Evolutionary conservation across 176 grass and related monocot genomes (phyloP).

Genomic region (Musa itinerans): DNA sequence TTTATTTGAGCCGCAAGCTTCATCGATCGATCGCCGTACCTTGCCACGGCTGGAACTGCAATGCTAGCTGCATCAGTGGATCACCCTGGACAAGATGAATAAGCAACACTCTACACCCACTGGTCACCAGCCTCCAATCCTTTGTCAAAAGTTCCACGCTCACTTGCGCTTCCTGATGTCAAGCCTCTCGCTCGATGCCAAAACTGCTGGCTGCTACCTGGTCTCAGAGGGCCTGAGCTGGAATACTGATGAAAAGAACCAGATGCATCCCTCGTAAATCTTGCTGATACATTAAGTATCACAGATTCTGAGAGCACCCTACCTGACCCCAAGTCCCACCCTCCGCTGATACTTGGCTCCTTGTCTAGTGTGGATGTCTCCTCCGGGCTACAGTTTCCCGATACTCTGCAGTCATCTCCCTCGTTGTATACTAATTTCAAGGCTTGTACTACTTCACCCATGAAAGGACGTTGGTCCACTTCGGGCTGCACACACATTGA

Average conservation of each 20-base stretch:
- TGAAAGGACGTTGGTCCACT: slow-evolving; percentile 91
- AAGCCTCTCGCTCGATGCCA: slow-evolving; percentile 38
- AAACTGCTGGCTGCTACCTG: slow-evolving; percentile 18
- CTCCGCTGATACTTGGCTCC: slow-evolving; percentile 34
- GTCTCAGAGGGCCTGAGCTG: slow-evolving; percentile 64
- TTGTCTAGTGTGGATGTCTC: slow-evolving; percentile 35
- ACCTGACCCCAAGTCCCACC: slow-evolving; percentile 33
- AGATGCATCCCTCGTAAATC: slow-evolving; percentile 50
- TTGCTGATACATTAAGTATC: slow-evolving; percentile 45
- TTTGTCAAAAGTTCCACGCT: slow-evolving; percentile 49
- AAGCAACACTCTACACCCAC: slow-evolving; percentile 21
- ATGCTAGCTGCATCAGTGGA: too few species aligned
- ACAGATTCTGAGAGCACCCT: slow-evolving; percentile 20
- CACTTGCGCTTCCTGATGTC: slow-evolving; percentile 71
- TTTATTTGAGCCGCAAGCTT: too few species aligned
- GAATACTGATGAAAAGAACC: slow-evolving; percentile 76
- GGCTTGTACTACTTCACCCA: slow-evolving; percentile 96
- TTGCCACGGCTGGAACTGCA: too few species aligned
- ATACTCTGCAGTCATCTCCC: slow-evolving; percentile 46
- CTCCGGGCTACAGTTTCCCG: slow-evolving; percentile 38
- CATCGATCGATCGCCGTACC: too few species aligned
- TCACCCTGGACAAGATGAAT: too few species aligned
- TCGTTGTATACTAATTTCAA: slow-evolving; percentile 81
- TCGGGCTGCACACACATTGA: slow-evolving; percentile 99
- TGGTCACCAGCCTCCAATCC: slow-evolving; percentile 27